Evolutionary conservation across 1,139 yeast genomes (phyloP).

Genomic region (Saccharomyces hybrid): DNA sequence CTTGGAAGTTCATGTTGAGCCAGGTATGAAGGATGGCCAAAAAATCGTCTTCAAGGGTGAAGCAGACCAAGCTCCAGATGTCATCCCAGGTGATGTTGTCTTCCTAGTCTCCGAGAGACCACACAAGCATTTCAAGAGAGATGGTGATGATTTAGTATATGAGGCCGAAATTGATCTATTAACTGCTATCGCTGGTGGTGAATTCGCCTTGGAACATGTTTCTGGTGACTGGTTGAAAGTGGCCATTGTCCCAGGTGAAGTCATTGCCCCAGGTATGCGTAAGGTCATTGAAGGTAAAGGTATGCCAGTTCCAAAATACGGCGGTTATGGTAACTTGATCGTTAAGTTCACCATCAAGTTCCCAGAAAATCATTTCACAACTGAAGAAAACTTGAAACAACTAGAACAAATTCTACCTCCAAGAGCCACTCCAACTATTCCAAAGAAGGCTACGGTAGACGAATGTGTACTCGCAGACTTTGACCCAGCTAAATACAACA

Average conservation of each 20-base stretch:
- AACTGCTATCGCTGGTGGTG: constrained; percentile 96
- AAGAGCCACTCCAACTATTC: constrained; percentile 48
- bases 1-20: constrained; percentile 88
- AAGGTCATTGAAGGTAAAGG: constrained; percentile 90
- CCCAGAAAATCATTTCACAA: constrained; percentile 58
- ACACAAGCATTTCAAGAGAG: constrained; percentile 42
- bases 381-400: constrained; percentile 58
- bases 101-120: constrained; percentile 79
- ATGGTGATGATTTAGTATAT: constrained; percentile 67
- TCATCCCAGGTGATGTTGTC: constrained; percentile 93
- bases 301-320: constrained; percentile 81
- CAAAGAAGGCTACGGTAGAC: constrained; percentile 63
- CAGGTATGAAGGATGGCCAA: constrained; percentile 97
- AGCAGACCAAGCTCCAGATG: constrained; percentile 96
- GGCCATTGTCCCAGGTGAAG: constrained; percentile 83
- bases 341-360: constrained; percentile 64
- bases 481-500: constrained; percentile 54
- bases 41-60: constrained; percentile 87
- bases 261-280: constrained; percentile 73
- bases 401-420: constrained; percentile 63
- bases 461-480: constrained; percentile 69
- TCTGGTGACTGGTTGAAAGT: constrained; percentile 86
- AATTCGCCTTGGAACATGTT: constrained; percentile 74
- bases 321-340: constrained; percentile 68
- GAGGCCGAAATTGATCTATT: constrained; percentile 84